A percentile compares a stretch with the other conserved stretches of the same genome.
These are phyloP conservation scores for Thalassiosira hispida DNA, from an alignment of 352 stramenopile species.

Conservation along the genomic window DNA sequence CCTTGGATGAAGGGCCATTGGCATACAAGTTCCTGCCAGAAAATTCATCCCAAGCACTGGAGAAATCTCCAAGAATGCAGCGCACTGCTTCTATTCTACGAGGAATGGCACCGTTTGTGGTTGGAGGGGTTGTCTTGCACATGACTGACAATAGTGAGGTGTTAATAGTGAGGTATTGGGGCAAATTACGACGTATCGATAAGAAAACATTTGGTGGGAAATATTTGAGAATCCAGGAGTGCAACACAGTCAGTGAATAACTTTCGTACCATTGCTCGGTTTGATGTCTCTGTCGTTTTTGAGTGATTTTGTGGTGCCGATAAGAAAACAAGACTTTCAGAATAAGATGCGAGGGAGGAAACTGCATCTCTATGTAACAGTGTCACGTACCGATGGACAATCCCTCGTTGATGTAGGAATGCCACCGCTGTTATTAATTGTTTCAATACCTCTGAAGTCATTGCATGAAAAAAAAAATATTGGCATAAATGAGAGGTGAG, in stretches of 20 bases:
- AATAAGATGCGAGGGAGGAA: background rate
- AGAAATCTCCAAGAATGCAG: slow-evolving; percentile 82
- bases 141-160: slow-evolving; percentile 84
- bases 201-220: too few relatives aligned
- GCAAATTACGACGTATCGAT: too few relatives aligned
- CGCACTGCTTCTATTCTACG: slow-evolving; percentile 45
- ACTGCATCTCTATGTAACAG: too few relatives aligned
- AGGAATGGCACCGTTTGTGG: slow-evolving; percentile 26
- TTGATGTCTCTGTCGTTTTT: too few relatives aligned
- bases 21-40: slow-evolving; percentile 79
- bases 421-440: slow-evolving; percentile 70
- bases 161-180: too few relatives aligned
- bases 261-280: too few relatives aligned
- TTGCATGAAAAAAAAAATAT: background rate
- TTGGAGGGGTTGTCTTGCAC: slow-evolving; percentile 55
- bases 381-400: slow-evolving; percentile 89
- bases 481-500: too few relatives aligned
- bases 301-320: too few relatives aligned
- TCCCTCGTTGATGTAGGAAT: slow-evolving; percentile 88
- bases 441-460: slow-evolving; percentile 46
- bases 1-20: slow-evolving; percentile 87
- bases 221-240: too few relatives aligned
- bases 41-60: slow-evolving; percentile 82
- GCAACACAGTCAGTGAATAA: too few relatives aligned
- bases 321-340: too few relatives aligned